Evolutionary conservation across 257 asterid genomes (phyloP).

Genomic region (Fraxinus pennsylvanica): DNA sequence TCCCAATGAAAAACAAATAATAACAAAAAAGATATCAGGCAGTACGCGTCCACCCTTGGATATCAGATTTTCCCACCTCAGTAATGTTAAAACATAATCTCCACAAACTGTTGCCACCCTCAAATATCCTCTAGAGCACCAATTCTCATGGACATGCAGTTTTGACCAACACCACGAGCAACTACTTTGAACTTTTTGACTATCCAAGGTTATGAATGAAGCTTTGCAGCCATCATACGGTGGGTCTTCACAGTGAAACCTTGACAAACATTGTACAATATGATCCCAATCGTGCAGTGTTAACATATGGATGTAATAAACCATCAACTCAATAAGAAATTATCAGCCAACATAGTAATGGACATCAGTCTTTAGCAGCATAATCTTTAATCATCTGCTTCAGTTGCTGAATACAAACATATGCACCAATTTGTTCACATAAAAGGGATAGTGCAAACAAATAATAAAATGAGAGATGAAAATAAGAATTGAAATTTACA

Average conservation of each 20-base stretch:
- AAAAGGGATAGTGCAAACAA: constrained; percentile 8
- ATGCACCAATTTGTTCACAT: constrained; percentile 12
- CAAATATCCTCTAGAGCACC: constrained; percentile 18
- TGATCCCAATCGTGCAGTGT: not conserved
- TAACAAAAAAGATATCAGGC: constrained; percentile 19
- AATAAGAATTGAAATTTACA: constrained; percentile 7
- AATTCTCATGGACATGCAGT: constrained; percentile 13
- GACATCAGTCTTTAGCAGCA: constrained; percentile 34
- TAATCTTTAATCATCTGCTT: constrained; percentile 81
- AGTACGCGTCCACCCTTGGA: not conserved
- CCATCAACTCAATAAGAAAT: not conserved
- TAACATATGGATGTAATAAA: not conserved
- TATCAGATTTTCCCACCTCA: not conserved
- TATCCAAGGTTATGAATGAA: constrained; percentile 6
- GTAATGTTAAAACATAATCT: constrained; percentile 13
- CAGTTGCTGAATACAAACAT: constrained; percentile 56
- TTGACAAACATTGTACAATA: not conserved
- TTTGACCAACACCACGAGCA: not conserved
- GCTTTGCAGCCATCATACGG: constrained; percentile 5
- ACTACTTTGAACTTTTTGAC: constrained; percentile 21
- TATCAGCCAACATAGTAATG: not conserved
- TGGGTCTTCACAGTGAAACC: not conserved
- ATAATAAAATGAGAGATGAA: constrained; percentile 16
- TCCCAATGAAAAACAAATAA: constrained; percentile 7
- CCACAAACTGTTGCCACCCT: not conserved